These are phyloP conservation scores for Tausonia pullulans DNA, from an alignment of 1,284 basidiomycete genomes.

Conservation along the genomic window DNA sequence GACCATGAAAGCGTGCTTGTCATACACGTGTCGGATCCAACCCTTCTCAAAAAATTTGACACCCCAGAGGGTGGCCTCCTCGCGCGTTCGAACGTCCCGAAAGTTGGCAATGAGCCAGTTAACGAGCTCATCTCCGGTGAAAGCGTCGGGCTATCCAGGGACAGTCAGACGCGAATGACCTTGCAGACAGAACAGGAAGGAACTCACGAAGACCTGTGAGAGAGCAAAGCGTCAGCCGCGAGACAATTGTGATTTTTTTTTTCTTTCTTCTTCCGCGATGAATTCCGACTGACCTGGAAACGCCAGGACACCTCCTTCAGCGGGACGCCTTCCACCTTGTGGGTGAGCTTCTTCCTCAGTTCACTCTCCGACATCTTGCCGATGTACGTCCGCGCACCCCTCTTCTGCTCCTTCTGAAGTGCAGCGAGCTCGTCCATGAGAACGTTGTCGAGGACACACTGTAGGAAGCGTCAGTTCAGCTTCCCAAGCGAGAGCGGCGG, in stretches of 20 bases:
- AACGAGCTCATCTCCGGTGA: constrained; percentile 74
- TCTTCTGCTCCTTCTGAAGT: neutral
- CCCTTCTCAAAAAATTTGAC: constrained; percentile 61
- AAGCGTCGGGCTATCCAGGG: constrained; percentile 44
- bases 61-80: constrained; percentile 70
- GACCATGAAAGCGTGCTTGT: constrained; percentile 1
- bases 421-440: constrained; percentile 4
- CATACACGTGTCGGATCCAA: constrained; percentile 39
- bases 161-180: too few relatives aligned
- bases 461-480: too few relatives aligned
- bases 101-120: constrained; percentile 70
- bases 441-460: constrained; percentile 4
- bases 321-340: neutral
- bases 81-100: constrained; percentile 63
- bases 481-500: neutral
- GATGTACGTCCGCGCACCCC: neutral
- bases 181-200: neutral
- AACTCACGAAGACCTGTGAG: neutral
- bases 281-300: neutral
- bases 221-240: neutral
- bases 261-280: too few relatives aligned
- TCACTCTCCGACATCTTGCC: constrained; percentile 5
- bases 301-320: constrained; percentile 1
- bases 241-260: neutral
- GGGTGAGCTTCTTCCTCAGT: neutral